These are phyloP conservation scores for Hyaloscypha hepaticicola DNA, from an alignment of 495 filamentous ascomycete genomes.

Conservation along the genomic window DNA sequence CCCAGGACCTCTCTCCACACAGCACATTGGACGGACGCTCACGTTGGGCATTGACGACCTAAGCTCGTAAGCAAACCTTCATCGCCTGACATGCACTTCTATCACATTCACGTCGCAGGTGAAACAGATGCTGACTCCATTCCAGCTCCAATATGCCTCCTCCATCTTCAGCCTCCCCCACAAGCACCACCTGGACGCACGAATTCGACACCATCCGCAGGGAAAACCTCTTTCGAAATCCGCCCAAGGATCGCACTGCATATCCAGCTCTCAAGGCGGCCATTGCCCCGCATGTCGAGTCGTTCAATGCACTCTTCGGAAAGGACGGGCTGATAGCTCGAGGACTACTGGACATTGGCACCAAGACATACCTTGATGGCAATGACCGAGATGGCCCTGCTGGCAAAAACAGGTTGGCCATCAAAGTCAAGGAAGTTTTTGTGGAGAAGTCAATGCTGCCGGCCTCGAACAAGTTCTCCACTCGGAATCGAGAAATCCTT, in stretches of 20 bases:
- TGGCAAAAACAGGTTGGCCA: conserved; percentile 66
- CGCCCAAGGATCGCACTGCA: conserved; percentile 81
- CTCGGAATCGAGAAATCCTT: conserved; percentile 75
- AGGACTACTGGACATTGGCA: conserved; percentile 83
- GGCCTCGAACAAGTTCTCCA: conserved; percentile 73
- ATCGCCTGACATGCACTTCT: not conserved
- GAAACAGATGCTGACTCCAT: conserved; percentile 33
- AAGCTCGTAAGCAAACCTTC: not conserved
- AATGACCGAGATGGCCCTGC: conserved; percentile 52
- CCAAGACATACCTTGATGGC: conserved; percentile 82
- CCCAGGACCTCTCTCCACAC: not conserved
- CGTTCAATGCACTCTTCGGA: conserved; percentile 92
- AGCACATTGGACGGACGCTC: not conserved
- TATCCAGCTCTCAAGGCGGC: conserved; percentile 84
- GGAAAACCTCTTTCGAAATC: conserved; percentile 83
- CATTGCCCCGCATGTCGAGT: conserved; percentile 85
- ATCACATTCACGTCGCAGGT: not conserved
- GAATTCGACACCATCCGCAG: conserved; percentile 78
- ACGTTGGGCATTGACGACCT: not conserved
- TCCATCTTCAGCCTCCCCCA: conserved; percentile 30
- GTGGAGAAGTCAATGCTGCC: conserved; percentile 76
- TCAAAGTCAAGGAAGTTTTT: conserved; percentile 73
- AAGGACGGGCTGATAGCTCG: conserved; percentile 69
- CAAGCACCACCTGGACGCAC: conserved; percentile 71
- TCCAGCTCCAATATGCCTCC: conserved; percentile 53